Percentiles rank a stretch among this genome's conserved stretches.
These are phyloP conservation scores for Linum lewisii DNA, from an alignment of 345 rosid species.

Conservation along the genomic window DNA sequence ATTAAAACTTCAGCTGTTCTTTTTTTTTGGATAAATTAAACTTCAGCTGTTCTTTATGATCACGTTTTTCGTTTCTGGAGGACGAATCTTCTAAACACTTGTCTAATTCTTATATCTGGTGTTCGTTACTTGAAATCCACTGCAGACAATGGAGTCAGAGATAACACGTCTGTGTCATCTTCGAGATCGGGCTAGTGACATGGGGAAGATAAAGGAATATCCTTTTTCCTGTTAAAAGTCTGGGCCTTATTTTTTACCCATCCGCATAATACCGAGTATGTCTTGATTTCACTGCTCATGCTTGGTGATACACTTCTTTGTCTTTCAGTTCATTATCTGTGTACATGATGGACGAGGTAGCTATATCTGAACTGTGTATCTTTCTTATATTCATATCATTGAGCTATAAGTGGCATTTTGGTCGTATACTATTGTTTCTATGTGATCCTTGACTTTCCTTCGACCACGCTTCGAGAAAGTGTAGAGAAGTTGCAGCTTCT, in stretches of 20 bases:
- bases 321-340: no score
- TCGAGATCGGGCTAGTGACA: slow-evolving; percentile 98
- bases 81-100: background rate
- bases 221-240: no score
- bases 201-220: slow-evolving; percentile 93
- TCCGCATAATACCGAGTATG: background rate
- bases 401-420: no score
- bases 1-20: background rate
- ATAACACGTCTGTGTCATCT: slow-evolving; percentile 77
- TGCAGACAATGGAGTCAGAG: slow-evolving; percentile 91
- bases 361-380: no score
- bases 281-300: background rate
- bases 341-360: no score
- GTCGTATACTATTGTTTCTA: no score
- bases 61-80: background rate
- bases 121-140: slow-evolving; percentile 8
- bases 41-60: no score
- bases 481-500: slow-evolving; percentile 93
- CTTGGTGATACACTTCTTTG: no score
- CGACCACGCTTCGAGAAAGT: slow-evolving; percentile 87
- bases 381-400: no score
- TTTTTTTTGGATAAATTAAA: background rate
- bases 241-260: background rate
- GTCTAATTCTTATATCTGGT: no score
- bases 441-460: slow-evolving; percentile 57